Base-by-base conservation (phyloP, 768 basidiomycete genomes). In the Trametes coccinea region DNA sequence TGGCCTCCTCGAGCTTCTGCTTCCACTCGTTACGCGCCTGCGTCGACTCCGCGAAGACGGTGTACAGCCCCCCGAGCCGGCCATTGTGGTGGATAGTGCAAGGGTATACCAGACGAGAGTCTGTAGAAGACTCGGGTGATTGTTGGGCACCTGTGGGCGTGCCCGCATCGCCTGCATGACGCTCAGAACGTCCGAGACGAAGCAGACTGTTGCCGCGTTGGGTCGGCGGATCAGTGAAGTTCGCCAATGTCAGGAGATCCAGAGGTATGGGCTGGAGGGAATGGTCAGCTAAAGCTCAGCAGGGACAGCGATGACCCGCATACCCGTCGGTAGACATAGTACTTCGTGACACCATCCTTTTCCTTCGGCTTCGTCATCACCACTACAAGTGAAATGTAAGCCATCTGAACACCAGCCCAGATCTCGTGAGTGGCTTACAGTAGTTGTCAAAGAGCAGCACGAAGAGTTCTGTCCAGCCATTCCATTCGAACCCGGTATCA, bases 401-500 rank as follows among this genome's bases (percentile, higher is more conserved):
- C 22, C 72, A 40, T 77, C 46, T 17, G 46, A 27, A n/a, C 49
- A 27, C 6, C 27, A 0, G 30, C 29, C 30, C 7, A 34, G 17
- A 7, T 22, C 4, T 9, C 14, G 41, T 34, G n/a, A 14, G 13
- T 30, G 13, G 76, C 92, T 74, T 61, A 93, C 94, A 74, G 68
- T 98, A 99, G 69, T 98, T 94, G 74, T 99, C 97, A 67, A 99
- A 97, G 2, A 99, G 78, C 55, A 98, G 79, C 7, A 96, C 89
- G 63, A 88, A 90, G 6, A 96, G 81, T 73, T 98, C 95, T 46
- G 85, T 87, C 92, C 93, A 96, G 44, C 89, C 91, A 63, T 84
- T 92, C 87, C 88, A 91, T 72, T 90, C 89, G 64, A 94, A 85
- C 11, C 91, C 92, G 33, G 88, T 87, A 61, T 97, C 95, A 13